These are phyloP conservation scores for Verticillium zaregamsianum DNA, from an alignment of 2,329 filamentous ascomycete genomes.

Conservation along the genomic window DNA sequence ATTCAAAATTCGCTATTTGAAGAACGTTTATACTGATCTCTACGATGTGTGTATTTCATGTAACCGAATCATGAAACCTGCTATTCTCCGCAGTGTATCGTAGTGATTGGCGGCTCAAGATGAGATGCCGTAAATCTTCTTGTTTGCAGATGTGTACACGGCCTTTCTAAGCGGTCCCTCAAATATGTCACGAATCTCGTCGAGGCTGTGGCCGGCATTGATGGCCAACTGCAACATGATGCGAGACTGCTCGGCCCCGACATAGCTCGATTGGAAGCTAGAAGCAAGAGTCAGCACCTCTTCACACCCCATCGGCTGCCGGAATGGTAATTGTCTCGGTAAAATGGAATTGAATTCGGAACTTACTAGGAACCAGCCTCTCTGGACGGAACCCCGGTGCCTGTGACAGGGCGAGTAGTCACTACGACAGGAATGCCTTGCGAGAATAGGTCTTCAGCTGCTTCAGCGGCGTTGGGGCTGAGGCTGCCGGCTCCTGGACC, in stretches of 20 bases:
- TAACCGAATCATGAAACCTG: too few relatives aligned
- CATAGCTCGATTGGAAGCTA: slow-evolving; percentile 21
- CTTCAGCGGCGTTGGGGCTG: slow-evolving; percentile 19
- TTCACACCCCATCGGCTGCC: background rate
- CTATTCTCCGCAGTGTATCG: too few relatives aligned
- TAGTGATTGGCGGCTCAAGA: background rate
- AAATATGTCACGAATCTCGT: slow-evolving; percentile 23
- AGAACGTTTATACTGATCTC: too few relatives aligned
- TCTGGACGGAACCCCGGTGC: slow-evolving; percentile 19
- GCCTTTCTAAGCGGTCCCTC: slow-evolving; percentile 19
- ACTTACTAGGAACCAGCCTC: background rate
- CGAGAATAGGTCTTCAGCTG: slow-evolving; percentile 19
- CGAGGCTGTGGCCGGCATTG: slow-evolving; percentile 20
- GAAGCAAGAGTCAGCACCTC: background rate
- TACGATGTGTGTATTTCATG: too few relatives aligned
- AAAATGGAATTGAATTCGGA: too few relatives aligned
- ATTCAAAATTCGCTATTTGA: too few relatives aligned
- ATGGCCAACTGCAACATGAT: slow-evolving; percentile 27
- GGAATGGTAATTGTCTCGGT: background rate
- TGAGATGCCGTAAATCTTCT: background rate
- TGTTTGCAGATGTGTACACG: background rate
- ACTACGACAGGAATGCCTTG: slow-evolving; percentile 23
- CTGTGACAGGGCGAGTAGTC: slow-evolving; percentile 21
- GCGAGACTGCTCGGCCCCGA: slow-evolving; percentile 23
- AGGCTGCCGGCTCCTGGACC: slow-evolving; percentile 24